Percentiles rank a stretch among this genome's conserved stretches.
Conservation (phyloP, 2,329 filamentous ascomycete genomes). For the Pseudocercospora macadamiae region DNA sequence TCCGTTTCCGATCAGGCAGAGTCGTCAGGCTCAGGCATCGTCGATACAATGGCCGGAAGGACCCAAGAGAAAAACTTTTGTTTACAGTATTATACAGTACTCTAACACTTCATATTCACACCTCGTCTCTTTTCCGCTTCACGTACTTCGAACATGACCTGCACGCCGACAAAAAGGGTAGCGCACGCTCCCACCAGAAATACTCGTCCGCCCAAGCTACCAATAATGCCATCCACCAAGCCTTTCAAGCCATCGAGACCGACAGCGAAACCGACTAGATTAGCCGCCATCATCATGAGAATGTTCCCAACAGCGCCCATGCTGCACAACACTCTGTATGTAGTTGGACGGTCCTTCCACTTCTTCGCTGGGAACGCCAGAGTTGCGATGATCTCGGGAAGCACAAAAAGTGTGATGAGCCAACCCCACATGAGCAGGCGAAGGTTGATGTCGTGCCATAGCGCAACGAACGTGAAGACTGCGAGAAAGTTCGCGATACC, state of each 20-base stretch:
- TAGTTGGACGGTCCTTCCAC: conserved; percentile 70
- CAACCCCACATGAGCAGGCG: conserved; percentile 93
- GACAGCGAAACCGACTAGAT: conserved; percentile 91
- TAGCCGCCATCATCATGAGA: conserved; percentile 94
- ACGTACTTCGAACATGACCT: conserved; percentile 95
- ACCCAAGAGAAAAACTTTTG: too few relatives aligned
- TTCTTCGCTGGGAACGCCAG: conserved; percentile 72
- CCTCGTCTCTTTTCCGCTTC: conserved; percentile 82
- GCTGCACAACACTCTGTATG: conserved; percentile 79
- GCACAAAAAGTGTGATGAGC: conserved; percentile 90
- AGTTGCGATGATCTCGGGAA: conserved; percentile 78
- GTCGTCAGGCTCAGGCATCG: too few relatives aligned
- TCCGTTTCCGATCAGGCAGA: too few relatives aligned
- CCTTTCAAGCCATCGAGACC: conserved; percentile 84
- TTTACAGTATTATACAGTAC: too few relatives aligned
- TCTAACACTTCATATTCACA: conserved; percentile 79
- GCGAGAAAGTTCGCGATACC: conserved; percentile 75
- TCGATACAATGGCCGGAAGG: too few relatives aligned
- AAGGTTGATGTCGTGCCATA: conserved; percentile 97
- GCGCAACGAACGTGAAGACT: conserved; percentile 93
- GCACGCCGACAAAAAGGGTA: conserved; percentile 80
- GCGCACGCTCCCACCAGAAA: conserved; percentile 73
- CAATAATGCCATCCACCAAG: conserved; percentile 74
- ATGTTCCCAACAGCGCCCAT: conserved; percentile 81
- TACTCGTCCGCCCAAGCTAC: conserved; percentile 71